Conservation (phyloP, 2,329 filamentous ascomycete genomes). For the Helotiales sp. region DNA sequence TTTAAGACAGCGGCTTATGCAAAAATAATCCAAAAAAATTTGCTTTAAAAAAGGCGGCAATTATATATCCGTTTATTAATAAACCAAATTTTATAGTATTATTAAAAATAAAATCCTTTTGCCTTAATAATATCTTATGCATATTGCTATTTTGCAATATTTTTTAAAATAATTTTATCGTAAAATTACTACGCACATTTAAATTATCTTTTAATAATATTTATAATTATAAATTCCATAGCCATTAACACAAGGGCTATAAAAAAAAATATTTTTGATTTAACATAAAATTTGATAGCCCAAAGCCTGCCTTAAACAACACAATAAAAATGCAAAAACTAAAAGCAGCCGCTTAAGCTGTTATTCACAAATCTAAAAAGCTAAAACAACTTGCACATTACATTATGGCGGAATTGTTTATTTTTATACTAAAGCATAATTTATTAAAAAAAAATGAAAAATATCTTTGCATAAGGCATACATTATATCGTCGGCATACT, state of each 20-base stretch:
- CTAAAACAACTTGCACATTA: not conserved
- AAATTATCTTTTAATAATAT: not conserved
- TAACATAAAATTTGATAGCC: not conserved
- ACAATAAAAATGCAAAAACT: not conserved
- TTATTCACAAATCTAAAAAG: not conserved
- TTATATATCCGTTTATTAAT: slow-evolving; percentile 1
- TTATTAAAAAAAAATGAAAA: no score
- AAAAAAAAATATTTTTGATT: not conserved
- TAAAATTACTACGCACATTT: not conserved
- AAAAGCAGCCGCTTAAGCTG: not conserved
- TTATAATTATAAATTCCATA: not conserved
- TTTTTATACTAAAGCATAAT: no score
- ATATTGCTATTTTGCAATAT: not conserved
- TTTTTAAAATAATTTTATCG: not conserved
- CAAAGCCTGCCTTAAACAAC: not conserved
- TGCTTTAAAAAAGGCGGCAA: not conserved
- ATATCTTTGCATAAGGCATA: no score
- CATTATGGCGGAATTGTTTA: no score
- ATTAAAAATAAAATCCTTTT: not conserved
- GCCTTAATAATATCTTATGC: not conserved
- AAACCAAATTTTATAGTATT: not conserved
- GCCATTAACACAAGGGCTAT: not conserved
- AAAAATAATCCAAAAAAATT: not conserved
- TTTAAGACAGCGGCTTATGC: not conserved
- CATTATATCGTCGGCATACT: no score